Evolutionary conservation across 768 basidiomycete species (phyloP), one percentile per base, ranked within the genome.

Genomic region (Inosperma sp.): DNA sequence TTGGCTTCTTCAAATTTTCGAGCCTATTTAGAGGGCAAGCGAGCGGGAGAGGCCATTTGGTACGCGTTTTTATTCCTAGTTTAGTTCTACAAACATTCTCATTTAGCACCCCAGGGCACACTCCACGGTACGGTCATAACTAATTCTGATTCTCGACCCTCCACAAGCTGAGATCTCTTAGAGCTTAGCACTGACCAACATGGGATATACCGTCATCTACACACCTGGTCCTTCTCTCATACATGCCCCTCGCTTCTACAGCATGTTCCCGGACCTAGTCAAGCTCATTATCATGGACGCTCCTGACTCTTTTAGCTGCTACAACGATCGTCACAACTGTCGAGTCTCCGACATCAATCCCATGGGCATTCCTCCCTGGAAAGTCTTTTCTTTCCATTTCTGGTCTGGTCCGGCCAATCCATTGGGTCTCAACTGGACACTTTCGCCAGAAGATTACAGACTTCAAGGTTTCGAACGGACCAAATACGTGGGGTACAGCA

Each of bases 261-360:
- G 26, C 29, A 14, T 52, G 57, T 17, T 55, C 63, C 59, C 57
- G 60, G 29, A 56, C 43, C 33, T 56, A 54, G 42, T 64, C 65
- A 44, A 62, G 54, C 35, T 65, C 60, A 31, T 64, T 53, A 48
- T 73, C 69, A 74, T 72, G 21, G 63, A 63, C 40, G 72, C 73
- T n/a, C n/a, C 65, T 66, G 48, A 71, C 72, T 21, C 69, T 72
- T 7, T 71, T 62, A 14, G 61, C 62, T 13, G 72, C 69, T 26
- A 68, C 67, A 31, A 65, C 71, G 19, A 68, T 67, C 57, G 71
- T 71, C 8, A 62, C 70, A 45, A 79, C 75, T 21, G 69, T 67
- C 48, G 55, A 65, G 30, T 80, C 77, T 16, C 77, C 75, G 10
- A 80, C 77, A 4, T 74, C 74, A 14, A 43, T 79, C 79, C 73